Percentiles rank a stretch among this genome's conserved stretches.
Conservation (phyloP, 257 asterid genomes). For the Solanum virginianum region DNA sequence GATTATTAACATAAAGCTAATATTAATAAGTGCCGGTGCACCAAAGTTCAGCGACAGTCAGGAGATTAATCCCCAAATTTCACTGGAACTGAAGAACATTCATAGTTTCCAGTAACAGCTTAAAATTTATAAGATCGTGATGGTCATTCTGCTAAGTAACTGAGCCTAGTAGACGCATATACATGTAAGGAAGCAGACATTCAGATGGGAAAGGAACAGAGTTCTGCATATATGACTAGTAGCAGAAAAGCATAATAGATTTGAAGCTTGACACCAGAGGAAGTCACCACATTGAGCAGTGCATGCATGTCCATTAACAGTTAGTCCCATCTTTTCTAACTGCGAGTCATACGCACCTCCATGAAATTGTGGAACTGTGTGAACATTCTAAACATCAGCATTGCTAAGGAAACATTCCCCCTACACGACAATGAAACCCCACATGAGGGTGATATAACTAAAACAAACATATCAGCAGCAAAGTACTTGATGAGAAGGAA, state of each 20-base stretch:
- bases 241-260: neutral
- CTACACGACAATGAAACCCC: slow-evolving; percentile 21
- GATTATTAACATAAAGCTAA: neutral
- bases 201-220: neutral
- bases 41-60: neutral
- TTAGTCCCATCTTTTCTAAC: neutral
- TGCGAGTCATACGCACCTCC: slow-evolving; percentile 47
- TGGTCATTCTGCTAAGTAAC: neutral
- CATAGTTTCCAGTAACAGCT: neutral
- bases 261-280: neutral
- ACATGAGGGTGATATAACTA: neutral
- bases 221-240: neutral
- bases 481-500: neutral
- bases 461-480: neutral
- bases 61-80: neutral
- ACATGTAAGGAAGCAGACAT: neutral
- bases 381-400: slow-evolving; percentile 93
- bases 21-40: neutral
- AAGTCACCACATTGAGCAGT: neutral
- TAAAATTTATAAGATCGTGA: neutral
- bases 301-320: neutral
- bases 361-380: slow-evolving; percentile 94
- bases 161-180: neutral
- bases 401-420: slow-evolving; percentile 62
- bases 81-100: neutral